A percentile compares a stretch with the other conserved stretches of the same genome.
These are phyloP conservation scores for Nigrograna mackinnonii DNA, from an alignment of 2,329 filamentous ascomycete species.

Conservation along the genomic window DNA sequence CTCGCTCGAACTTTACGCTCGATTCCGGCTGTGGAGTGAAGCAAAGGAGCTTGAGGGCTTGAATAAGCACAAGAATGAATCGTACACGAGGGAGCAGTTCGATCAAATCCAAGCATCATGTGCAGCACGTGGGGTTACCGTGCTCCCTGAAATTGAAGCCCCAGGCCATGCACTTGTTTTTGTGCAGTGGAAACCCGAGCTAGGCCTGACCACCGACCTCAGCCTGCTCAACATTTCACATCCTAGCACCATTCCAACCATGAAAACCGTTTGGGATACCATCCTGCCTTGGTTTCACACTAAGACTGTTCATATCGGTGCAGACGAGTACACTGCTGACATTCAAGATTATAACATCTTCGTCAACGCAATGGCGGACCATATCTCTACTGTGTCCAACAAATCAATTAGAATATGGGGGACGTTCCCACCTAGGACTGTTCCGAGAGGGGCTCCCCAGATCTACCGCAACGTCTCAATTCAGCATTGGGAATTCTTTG, in stretches of 20 bases:
- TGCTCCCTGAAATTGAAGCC: constrained; percentile 25
- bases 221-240: constrained; percentile 23
- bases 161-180: constrained; percentile 22
- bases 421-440: constrained; percentile 42
- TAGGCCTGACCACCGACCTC: constrained; percentile 31
- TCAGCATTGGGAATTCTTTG: constrained; percentile 49
- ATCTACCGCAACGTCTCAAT: constrained; percentile 40
- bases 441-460: constrained; percentile 15
- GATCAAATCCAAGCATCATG: constrained; percentile 21
- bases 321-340: constrained; percentile 22
- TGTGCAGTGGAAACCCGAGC: constrained; percentile 27
- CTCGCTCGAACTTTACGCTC: constrained; percentile 56
- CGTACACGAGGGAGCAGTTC: constrained; percentile 20
- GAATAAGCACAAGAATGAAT: constrained; percentile 45
- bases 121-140: constrained; percentile 20
- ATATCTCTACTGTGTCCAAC: constrained; percentile 11
- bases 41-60: constrained; percentile 52
- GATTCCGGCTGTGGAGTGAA: constrained; percentile 60
- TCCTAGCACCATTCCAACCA: constrained; percentile 18
- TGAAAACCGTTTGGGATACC: constrained; percentile 20
- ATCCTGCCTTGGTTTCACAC: constrained; percentile 25
- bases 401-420: constrained; percentile 26
- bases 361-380: constrained; percentile 19
- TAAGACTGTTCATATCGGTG: constrained; percentile 24
- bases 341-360: constrained; percentile 23